A percentile compares a stretch with the other conserved stretches of the same genome.
phyloP scores from a whole-genome alignment of 352 stramenopile species.

The Phytopythium oedochilum region DNA sequence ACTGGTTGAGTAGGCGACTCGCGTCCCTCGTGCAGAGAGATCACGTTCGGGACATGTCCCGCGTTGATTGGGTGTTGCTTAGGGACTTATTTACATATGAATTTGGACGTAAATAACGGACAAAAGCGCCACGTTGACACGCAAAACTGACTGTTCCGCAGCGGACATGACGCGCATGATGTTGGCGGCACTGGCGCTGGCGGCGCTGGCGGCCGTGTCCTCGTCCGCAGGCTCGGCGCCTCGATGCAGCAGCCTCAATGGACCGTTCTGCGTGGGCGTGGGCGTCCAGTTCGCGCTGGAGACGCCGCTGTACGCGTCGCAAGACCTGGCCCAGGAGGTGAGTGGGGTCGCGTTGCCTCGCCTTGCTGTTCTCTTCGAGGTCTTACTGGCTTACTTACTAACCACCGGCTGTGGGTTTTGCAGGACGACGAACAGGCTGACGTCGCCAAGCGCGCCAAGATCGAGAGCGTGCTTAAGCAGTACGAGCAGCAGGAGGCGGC shows the following conservation, averaged over 20 bases:
- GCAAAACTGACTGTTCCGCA: constrained; percentile 4
- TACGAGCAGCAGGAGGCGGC: constrained; percentile 45
- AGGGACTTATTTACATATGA: background rate
- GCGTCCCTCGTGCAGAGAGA: background rate
- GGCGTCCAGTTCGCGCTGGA: constrained; percentile 17
- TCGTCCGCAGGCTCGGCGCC: background rate
- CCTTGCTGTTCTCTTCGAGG: background rate
- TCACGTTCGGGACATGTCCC: background rate
- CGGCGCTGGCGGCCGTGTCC: background rate
- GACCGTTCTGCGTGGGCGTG: constrained; percentile 42
- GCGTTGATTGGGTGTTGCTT: background rate
- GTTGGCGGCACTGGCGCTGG: constrained; percentile 8
- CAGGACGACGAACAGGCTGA: constrained; percentile 23
- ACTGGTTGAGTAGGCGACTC: background rate
- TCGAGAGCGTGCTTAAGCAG: constrained; percentile 61
- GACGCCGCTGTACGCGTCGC: constrained; percentile 28
- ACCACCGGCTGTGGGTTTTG: no score
- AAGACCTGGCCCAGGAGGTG: constrained; percentile 48
- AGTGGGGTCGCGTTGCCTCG: background rate
- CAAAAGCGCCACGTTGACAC: background rate
- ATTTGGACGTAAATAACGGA: background rate
- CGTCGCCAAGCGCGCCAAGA: constrained; percentile 34
- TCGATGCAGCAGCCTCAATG: constrained; percentile 65
- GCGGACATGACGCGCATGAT: constrained; percentile 3
- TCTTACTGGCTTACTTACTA: background rate